Conservation (phyloP, 371 early-diverging fungal species). For the Rhizomucor pusillus region DNA sequence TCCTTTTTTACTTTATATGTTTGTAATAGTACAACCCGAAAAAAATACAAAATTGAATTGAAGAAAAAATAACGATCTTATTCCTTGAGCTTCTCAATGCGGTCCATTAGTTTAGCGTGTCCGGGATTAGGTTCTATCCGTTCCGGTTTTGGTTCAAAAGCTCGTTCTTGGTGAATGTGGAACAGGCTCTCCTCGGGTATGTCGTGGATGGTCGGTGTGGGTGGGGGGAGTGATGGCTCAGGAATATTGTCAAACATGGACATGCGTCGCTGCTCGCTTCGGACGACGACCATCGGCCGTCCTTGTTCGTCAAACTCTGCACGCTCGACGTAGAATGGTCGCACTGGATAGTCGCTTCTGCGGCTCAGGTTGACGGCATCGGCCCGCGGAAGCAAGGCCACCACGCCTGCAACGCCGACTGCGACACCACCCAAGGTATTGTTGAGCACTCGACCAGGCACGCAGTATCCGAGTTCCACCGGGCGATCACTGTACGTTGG, state of each 20-base stretch:
- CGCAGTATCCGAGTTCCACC: constrained; percentile 33
- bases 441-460: constrained; percentile 70
- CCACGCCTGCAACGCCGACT: constrained; percentile 69
- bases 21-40: no score
- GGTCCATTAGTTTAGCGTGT: no score
- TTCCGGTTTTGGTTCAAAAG: no score
- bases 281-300: constrained; percentile 53
- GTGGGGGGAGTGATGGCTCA: constrained; percentile 17
- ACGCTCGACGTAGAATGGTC: constrained; percentile 63
- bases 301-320: constrained; percentile 63
- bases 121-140: no score
- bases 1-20: no score
- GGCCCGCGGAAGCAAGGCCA: constrained; percentile 53
- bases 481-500: constrained; percentile 33
- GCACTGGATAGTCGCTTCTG: constrained; percentile 34
- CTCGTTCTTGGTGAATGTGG: no score
- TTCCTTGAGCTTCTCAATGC: no score
- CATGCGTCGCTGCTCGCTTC: no score
- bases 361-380: constrained; percentile 18
- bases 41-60: no score
- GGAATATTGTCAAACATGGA: no score
- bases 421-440: constrained; percentile 39
- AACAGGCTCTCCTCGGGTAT: not conserved
- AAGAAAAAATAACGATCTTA: no score
- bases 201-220: constrained; percentile 5